Evolutionary conservation across 176 grass and related monocot species (phyloP), one percentile per base, ranked within the genome.

Genomic region (Phyllostachys edulis): DNA sequence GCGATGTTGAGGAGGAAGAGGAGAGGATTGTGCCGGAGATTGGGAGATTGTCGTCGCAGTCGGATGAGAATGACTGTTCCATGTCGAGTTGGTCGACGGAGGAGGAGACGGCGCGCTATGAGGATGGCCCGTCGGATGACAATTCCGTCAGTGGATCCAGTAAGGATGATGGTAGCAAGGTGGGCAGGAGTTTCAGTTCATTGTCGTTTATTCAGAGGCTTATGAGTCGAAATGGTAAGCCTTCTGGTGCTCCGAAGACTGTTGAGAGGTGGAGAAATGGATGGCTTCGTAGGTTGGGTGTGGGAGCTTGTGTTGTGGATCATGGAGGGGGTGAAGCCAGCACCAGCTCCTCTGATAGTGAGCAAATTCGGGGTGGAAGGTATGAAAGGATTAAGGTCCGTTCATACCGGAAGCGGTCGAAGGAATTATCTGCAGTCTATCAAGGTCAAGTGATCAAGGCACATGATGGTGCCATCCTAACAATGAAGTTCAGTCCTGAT

Each of bases 401-500:
- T 16, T 71, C 86, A 8, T 90, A 88, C 80, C 81, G 73, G 65
- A 99, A 96, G 78, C 27, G 36, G 27, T 89, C 77, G 3, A 99
- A 94, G 71, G 97, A 96, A 77, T 71, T 96, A 36, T 96, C 97
- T 8, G 93, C 93, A 20, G 49, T 99, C 26, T 99, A 90, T 55
- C 80, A 89, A 45, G 88, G 91, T 20, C 97, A 96, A 49, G 86
- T 85, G 66, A 89, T 99, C 68, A 94, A 86, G 88, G 97, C 86
- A 7, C 97, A 99, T 23, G 88, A 91, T 59, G 97, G 97, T 73
- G 90, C 91, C 76, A 96, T 99, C 65, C 67, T 92, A 75, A 92
- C 88, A 50, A 92, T 99, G 81, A 96, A 91, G 65, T 99, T 99
- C 85, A 99, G 93, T 74, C 91, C 93, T 13, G 86, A 96, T 73